Base-by-base conservation (phyloP, 768 basidiomycete species). In the Leccinum sublutescens region DNA sequence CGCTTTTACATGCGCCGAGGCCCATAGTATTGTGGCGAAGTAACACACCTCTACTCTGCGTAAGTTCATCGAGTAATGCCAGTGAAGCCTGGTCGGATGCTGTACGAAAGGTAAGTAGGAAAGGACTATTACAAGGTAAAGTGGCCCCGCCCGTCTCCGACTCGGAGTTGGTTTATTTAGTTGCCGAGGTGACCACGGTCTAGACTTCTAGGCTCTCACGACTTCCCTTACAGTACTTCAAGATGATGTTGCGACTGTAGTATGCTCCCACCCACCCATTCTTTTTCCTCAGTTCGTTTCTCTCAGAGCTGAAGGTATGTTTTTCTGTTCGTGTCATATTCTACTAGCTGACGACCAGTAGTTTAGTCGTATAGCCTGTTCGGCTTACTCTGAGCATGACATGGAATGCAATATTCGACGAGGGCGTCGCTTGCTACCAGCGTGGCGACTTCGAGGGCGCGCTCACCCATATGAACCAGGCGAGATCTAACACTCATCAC, bases 381-480 rank as follows among this genome's bases (percentile, higher is more conserved):
- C n/a, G n/a, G 9, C 10, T 43, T 45, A 45, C 43, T 45, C n/a
- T 5, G 43, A 45, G 5, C 59, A 82, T 81, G 80, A 34, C 77
- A 5, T 82, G 81, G 82, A 80, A 78, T 64, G 65, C 63, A 4
- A 61, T 63, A 5, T 83, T 85, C 59, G 65, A 72, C 25, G 66
- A 75, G 52, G 84, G 82, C 11, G 67, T 84, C 23, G 52, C 67
- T 5, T 64, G 67, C 34, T 85, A 80, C 69, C 78, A 75, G 54
- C 68, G 63, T 5, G 71, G 69, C 17, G 68, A 76, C 54, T 72
- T 77, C 45, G 71, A 80, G n/a, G 75, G 82, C 19, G 81, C 87
- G 1, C 72, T 88, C 7, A 59, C 57, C 15, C 68, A 75, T 52
- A 82, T 88, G 65, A 78, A 77, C 50, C 70, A 81, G 72, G 87